Percentiles rank a stretch among this genome's conserved stretches.
phyloP scores from a whole-genome alignment of 2,329 filamentous ascomycete genomes.

The Teratosphaeria epicoccoides region DNA sequence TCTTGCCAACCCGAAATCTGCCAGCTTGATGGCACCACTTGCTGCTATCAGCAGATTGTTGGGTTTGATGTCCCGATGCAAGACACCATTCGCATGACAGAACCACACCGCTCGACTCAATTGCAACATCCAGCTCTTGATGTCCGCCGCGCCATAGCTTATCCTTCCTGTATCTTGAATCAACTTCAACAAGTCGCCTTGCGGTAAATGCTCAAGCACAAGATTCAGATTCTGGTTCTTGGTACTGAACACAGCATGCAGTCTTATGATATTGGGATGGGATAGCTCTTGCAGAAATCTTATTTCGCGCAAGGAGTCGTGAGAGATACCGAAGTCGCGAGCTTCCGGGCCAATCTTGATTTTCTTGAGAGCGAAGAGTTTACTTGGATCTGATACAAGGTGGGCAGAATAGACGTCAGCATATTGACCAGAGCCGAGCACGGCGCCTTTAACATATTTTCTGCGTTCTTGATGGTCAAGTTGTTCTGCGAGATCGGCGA shows the following conservation, averaged over 20 bases:
- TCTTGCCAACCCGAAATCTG: slow-evolving; percentile 92
- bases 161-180: slow-evolving; percentile 73
- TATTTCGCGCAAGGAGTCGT: slow-evolving; percentile 91
- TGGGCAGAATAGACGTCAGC: slow-evolving; percentile 89
- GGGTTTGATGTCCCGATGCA: slow-evolving; percentile 97
- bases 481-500: slow-evolving; percentile 35
- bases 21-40: slow-evolving; percentile 87
- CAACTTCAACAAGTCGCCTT: slow-evolving; percentile 90
- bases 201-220: slow-evolving; percentile 83
- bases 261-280: slow-evolving; percentile 89
- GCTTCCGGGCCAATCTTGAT: slow-evolving; percentile 81
- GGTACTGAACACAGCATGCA: slow-evolving; percentile 86
- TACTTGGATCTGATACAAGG: slow-evolving; percentile 57
- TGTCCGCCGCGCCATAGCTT: slow-evolving; percentile 75
- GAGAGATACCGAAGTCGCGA: slow-evolving; percentile 72
- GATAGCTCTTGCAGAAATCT: slow-evolving; percentile 89
- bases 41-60: slow-evolving; percentile 94
- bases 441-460: slow-evolving; percentile 88
- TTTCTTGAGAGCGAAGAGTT: slow-evolving; percentile 83
- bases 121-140: slow-evolving; percentile 99
- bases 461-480: slow-evolving; percentile 48
- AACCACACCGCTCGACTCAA: slow-evolving; percentile 87
- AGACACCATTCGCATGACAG: slow-evolving; percentile 86
- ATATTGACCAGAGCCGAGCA: slow-evolving; percentile 93
- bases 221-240: slow-evolving; percentile 96